Base-by-base conservation (phyloP, 2,329 filamentous ascomycete species). In the Microsporum ferrugineum region DNA sequence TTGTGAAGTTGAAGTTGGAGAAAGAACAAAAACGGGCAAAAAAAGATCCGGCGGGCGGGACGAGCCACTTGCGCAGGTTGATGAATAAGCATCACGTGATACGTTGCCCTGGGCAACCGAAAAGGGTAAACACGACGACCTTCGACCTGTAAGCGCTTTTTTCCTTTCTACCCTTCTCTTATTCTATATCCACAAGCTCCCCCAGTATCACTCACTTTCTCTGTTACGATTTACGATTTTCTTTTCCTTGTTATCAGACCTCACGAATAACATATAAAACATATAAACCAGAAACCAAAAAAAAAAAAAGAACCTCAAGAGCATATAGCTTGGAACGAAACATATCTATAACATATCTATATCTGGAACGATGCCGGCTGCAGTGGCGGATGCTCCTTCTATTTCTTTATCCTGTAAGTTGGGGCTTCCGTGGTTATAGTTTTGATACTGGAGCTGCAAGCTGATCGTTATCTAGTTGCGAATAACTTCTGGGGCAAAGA, bases 401-500 rank as follows among this genome's bases (percentile, higher is more conserved):
- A 85, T 88, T 68, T 78, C 84, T 67, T 77, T 88, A 70, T 88
- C 86, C 55, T 88, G 85, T 88, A 78, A 70, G 79, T 60, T 60
- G 56, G 17, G 27, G 36, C 10, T 7, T 57, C 5, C 5, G 17
- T 29, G 10, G 17, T n/a, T n/a, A 6, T 34, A 23, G 33, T 53
- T 23, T 10, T 31, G 36, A 33, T 23, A 2, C 14, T 41, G 39
- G n/a, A 43, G 39, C 45, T 27, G 23, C 27, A 8, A 39, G 38
- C 56, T 58, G 14, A 58, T 29, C 3, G 29, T 38, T 31, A 33
- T 58, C 66, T 91, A 91, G 74, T 99, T 78, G 92, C 94, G 70
- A 99, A 99, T 79, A 99, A 99, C 74, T 99, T 99, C 76, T 99
- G 94, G 94, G 94, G 94, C 65, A 97, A 95, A 80, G 92, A 97